phyloP scores from a whole-genome alignment of 352 stramenopile species.

The Pythium angustatum region DNA sequence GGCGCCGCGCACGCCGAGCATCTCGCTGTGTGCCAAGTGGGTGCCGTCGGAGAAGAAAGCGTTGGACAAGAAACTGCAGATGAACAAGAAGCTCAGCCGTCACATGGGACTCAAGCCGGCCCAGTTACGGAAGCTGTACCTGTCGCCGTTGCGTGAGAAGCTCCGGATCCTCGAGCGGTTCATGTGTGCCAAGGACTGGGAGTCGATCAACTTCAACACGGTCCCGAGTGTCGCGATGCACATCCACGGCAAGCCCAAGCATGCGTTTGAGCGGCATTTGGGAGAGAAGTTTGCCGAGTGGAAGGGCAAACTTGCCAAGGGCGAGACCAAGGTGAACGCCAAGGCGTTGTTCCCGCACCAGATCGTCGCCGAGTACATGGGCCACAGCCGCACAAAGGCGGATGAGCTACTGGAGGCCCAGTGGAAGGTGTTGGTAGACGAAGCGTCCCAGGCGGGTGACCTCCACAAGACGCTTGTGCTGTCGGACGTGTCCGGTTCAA shows the following conservation, averaged over 20 bases:
- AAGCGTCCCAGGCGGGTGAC: constrained; percentile 28
- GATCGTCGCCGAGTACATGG: constrained; percentile 44
- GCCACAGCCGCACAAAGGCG: constrained; percentile 2
- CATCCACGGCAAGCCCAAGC: constrained; percentile 42
- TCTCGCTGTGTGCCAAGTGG: constrained; percentile 62
- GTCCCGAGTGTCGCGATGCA: constrained; percentile 53
- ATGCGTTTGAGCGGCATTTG: constrained; percentile 44
- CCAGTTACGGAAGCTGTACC: constrained; percentile 45
- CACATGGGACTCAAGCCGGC: constrained; percentile 46
- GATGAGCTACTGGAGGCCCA: constrained; percentile 54
- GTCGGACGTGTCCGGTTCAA: constrained; percentile 51
- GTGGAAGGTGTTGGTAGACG: constrained; percentile 46
- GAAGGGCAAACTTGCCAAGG: constrained; percentile 34
- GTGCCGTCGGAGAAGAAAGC: constrained; percentile 58
- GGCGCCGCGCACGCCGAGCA: neutral
- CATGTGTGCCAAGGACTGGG: constrained; percentile 57
- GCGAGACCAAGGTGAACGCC: constrained; percentile 48
- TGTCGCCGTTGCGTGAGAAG: constrained; percentile 42
- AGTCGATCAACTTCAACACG: constrained; percentile 39
- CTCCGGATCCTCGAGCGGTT: constrained; percentile 45
- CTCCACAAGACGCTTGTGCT: constrained; percentile 47
- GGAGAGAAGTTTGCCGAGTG: constrained; percentile 38
- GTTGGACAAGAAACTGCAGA: constrained; percentile 47
- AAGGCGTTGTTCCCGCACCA: constrained; percentile 52
- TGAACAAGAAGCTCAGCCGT: constrained; percentile 52